These are phyloP conservation scores for Daldinia childiae DNA, from an alignment of 495 filamentous ascomycete genomes.

Conservation along the genomic window DNA sequence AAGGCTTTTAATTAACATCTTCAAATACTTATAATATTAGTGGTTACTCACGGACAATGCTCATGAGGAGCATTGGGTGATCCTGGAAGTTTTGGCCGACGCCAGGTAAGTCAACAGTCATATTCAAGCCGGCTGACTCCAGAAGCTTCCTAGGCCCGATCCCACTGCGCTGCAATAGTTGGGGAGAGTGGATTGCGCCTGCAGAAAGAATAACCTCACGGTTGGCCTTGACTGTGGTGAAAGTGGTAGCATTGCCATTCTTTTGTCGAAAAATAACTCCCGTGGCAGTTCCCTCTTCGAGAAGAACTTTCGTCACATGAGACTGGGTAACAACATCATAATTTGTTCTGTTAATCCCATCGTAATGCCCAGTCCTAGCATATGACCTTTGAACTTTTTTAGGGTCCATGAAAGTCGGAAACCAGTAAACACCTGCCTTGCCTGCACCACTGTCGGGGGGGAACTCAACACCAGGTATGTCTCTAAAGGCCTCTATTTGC, in stretches of 20 bases:
- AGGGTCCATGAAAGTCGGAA: constrained; percentile 57
- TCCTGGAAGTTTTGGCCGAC: constrained; percentile 71
- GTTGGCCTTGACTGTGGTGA: constrained; percentile 51
- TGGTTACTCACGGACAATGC: constrained; percentile 44
- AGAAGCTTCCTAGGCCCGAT: constrained; percentile 62
- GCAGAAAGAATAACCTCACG: constrained; percentile 69
- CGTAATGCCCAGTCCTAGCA: constrained; percentile 53
- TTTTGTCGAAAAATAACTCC: constrained; percentile 48
- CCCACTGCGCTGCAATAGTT: constrained; percentile 65
- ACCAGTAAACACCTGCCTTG: constrained; percentile 55
- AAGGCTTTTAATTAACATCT: constrained; percentile 2
- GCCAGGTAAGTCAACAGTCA: constrained; percentile 62
- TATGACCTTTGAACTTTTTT: constrained; percentile 51
- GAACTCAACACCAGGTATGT: constrained; percentile 54
- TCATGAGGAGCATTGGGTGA: constrained; percentile 55
- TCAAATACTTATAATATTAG: not conserved
- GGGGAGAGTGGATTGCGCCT: constrained; percentile 66
- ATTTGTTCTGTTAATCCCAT: constrained; percentile 47
- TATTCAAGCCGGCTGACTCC: constrained; percentile 54
- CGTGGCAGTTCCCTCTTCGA: constrained; percentile 50
- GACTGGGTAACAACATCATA: constrained; percentile 53
- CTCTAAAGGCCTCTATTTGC: constrained; percentile 51
- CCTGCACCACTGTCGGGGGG: constrained; percentile 54
- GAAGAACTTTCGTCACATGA: constrained; percentile 49
- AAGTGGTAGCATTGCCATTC: constrained; percentile 30